These are phyloP conservation scores for Licmophora abbreviata DNA, from an alignment of 108 stramenopile genomes.

Conservation along the genomic window DNA sequence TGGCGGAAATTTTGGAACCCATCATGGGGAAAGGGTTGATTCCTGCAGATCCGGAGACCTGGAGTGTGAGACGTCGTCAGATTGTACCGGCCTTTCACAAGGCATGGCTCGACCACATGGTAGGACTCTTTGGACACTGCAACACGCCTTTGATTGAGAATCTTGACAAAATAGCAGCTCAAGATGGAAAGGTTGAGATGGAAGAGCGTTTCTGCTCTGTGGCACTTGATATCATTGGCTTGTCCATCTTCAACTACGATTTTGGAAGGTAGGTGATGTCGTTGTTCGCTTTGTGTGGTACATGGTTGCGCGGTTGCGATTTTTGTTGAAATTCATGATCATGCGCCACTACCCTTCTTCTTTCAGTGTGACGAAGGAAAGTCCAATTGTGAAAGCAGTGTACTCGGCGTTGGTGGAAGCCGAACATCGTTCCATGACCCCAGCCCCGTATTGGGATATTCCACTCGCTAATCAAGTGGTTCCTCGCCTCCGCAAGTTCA, in stretches of 20 bases:
- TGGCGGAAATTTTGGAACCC: slow-evolving; percentile 85
- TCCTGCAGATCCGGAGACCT: slow-evolving; percentile 92
- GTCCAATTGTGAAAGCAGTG: slow-evolving; percentile 88
- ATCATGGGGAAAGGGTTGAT: slow-evolving; percentile 95
- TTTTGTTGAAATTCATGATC: too few relatives aligned
- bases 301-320: too few relatives aligned
- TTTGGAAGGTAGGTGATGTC: too few relatives aligned
- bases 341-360: too few relatives aligned
- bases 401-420: slow-evolving; percentile 90
- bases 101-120: slow-evolving; percentile 93
- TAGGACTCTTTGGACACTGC: slow-evolving; percentile 88
- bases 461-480: slow-evolving; percentile 89
- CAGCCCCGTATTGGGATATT: slow-evolving; percentile 93
- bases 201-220: slow-evolving; percentile 90
- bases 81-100: slow-evolving; percentile 96
- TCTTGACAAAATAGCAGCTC: slow-evolving; percentile 47
- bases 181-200: slow-evolving; percentile 74
- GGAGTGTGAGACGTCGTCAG: slow-evolving; percentile 82
- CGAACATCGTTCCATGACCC: slow-evolving; percentile 91
- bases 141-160: slow-evolving; percentile 67
- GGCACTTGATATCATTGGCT: slow-evolving; percentile 89
- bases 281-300: too few relatives aligned
- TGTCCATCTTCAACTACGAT: slow-evolving; percentile 91
- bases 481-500: slow-evolving; percentile 87
- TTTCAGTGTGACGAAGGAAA: slow-evolving; percentile 78